These are phyloP conservation scores for Potentilla sterilis DNA, from an alignment of 306 rosid genomes.

Conservation along the genomic window DNA sequence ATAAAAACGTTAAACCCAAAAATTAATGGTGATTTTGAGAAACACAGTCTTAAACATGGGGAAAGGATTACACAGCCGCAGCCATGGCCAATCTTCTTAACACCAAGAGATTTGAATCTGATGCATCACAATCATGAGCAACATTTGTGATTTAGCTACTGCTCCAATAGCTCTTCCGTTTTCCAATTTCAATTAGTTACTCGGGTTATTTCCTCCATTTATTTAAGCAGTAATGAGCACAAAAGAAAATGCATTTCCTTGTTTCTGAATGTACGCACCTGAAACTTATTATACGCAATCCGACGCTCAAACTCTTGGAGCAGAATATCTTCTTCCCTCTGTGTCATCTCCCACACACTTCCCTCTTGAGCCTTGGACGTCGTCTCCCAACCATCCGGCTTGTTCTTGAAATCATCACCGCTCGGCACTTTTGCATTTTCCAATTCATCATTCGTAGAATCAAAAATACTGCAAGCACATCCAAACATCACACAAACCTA, in stretches of 20 bases:
- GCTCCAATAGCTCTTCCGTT: no score
- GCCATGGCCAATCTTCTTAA: not conserved
- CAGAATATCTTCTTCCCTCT: conserved; percentile 91
- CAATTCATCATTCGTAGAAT: conserved; percentile 55
- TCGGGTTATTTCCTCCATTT: not conserved
- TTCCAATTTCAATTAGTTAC: not conserved
- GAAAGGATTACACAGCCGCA: not conserved
- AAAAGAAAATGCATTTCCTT: not conserved
- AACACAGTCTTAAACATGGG: not conserved
- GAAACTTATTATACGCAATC: conserved; percentile 87
- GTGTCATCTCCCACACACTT: conserved; percentile 94
- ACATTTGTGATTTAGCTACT: not conserved
- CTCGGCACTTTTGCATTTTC: conserved; percentile 47
- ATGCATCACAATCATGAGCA: not conserved
- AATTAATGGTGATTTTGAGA: not conserved
- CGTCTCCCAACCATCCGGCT: conserved; percentile 99
- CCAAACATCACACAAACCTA: conserved; percentile 14
- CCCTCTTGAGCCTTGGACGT: conserved; percentile 65
- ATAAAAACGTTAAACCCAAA: not conserved
- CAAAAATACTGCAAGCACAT: conserved; percentile 64
- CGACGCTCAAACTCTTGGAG: conserved; percentile 95
- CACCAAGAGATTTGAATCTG: not conserved
- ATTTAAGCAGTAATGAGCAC: not conserved
- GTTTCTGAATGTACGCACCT: conserved; percentile 43
- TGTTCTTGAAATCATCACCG: conserved; percentile 62